A percentile compares a stretch with the other conserved stretches of the same genome.
Conservation (phyloP, 495 filamentous ascomycete species). For the Penicillium pancosmium region DNA sequence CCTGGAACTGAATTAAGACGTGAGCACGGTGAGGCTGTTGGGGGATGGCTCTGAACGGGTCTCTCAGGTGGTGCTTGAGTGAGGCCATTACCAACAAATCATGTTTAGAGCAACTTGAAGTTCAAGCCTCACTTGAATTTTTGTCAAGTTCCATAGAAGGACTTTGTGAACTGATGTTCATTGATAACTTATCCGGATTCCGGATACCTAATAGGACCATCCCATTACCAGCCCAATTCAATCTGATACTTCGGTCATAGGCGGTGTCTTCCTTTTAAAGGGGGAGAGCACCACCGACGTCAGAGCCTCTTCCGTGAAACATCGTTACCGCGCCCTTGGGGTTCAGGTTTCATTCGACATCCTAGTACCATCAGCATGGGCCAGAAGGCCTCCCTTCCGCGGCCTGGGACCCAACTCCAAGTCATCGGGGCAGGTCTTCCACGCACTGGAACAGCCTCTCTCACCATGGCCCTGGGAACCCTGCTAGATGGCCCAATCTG, state of each 20-base stretch:
- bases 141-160: too few relatives aligned
- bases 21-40: too few relatives aligned
- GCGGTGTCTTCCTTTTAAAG: conserved; percentile 1
- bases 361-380: conserved; percentile 16
- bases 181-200: not conserved
- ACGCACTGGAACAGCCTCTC: conserved; percentile 54
- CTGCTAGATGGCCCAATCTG: conserved; percentile 41
- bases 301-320: conserved; percentile 5
- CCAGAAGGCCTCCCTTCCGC: conserved; percentile 16
- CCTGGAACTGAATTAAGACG: too few relatives aligned
- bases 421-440: conserved; percentile 53
- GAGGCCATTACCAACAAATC: too few relatives aligned
- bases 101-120: too few relatives aligned
- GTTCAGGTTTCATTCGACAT: not conserved
- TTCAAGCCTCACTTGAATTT: too few relatives aligned
- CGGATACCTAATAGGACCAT: too few relatives aligned
- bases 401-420: conserved; percentile 22
- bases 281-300: not conserved
- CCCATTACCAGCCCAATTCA: not conserved
- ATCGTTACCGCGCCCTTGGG: not conserved
- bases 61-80: too few relatives aligned
- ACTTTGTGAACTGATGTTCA: not conserved
- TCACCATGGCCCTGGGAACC: conserved; percentile 47
- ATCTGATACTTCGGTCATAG: not conserved
- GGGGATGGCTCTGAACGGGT: too few relatives aligned